phyloP scores from a whole-genome alignment of 1,139 yeast species.

The Yamadazyma dushanensis region DNA sequence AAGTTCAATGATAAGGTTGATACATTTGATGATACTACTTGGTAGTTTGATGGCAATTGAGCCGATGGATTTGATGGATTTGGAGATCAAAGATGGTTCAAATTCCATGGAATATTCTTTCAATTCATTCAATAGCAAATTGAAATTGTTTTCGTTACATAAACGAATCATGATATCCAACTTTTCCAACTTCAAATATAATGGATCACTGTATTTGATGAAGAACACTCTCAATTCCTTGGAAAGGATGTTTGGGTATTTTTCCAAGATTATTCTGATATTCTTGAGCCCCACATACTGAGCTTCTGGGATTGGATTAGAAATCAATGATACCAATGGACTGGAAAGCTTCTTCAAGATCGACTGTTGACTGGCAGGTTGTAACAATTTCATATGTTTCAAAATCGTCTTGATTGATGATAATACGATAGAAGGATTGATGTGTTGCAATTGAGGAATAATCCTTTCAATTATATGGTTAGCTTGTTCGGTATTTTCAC shows the following conservation, averaged over 20 bases:
- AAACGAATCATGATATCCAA: constrained; percentile 86
- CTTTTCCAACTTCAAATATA: constrained; percentile 89
- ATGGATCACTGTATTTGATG: constrained; percentile 91
- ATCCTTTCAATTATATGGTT: constrained; percentile 87
- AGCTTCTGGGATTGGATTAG: constrained; percentile 86
- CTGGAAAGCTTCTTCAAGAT: constrained; percentile 79
- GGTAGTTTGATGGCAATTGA: constrained; percentile 83
- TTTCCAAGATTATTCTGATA: constrained; percentile 85
- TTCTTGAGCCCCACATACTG: constrained; percentile 94
- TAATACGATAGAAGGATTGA: constrained; percentile 92
- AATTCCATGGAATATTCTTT: constrained; percentile 94
- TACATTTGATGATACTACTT: constrained; percentile 63
- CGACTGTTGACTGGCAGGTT: constrained; percentile 31
- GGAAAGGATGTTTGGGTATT: constrained; percentile 76
- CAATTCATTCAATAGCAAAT: constrained; percentile 75
- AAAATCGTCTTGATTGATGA: constrained; percentile 82
- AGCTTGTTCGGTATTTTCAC: constrained; percentile 62
- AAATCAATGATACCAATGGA: constrained; percentile 85
- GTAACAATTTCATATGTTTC: constrained; percentile 61
- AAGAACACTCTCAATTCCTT: constrained; percentile 88
- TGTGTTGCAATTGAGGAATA: constrained; percentile 95
- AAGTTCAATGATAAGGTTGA: constrained; percentile 72
- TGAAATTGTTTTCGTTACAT: constrained; percentile 69
- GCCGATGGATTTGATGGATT: constrained; percentile 82
- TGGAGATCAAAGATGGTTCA: constrained; percentile 83